Evolutionary conservation across 768 basidiomycete species (phyloP).

Genomic region (Pleurotus tuber-regium): DNA sequence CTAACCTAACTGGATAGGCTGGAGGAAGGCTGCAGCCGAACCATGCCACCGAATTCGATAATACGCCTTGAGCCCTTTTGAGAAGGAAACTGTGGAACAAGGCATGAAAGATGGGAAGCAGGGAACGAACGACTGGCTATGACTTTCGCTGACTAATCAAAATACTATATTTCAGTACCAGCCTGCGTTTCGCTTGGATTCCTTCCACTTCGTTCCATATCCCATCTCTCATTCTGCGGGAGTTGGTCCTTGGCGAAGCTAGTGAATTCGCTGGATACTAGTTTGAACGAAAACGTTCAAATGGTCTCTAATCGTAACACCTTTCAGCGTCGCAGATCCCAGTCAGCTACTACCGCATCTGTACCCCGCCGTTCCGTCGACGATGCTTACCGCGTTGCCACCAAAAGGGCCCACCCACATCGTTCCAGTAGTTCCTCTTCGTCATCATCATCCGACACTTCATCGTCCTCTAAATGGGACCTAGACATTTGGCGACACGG

Average conservation of each 20-base stretch:
- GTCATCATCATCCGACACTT: slow-evolving; percentile 25
- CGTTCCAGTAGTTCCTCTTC: slow-evolving; percentile 27
- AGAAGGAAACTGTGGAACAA: no score
- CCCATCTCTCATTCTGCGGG: background rate
- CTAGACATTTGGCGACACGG: slow-evolving; percentile 51
- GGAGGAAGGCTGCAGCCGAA: background rate
- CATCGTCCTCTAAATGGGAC: slow-evolving; percentile 46
- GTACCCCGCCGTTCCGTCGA: slow-evolving; percentile 33
- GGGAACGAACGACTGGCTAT: no score
- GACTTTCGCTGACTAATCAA: background rate
- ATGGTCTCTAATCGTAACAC: slow-evolving; percentile 33
- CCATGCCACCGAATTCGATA: no score
- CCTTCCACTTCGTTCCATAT: background rate
- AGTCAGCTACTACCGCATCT: slow-evolving; percentile 44
- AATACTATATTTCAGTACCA: background rate
- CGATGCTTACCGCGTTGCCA: slow-evolving; percentile 37
- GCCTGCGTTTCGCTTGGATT: background rate
- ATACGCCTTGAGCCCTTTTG: no score
- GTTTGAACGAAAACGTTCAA: no score
- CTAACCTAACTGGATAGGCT: background rate
- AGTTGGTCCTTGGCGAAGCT: background rate
- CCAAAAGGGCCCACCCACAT: slow-evolving; percentile 50
- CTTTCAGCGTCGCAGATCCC: slow-evolving; percentile 50
- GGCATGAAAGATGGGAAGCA: no score
- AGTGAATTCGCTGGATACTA: no score